Conservation (phyloP, 371 early-diverging fungal genomes). For the Rhizopus delemar region DNA sequence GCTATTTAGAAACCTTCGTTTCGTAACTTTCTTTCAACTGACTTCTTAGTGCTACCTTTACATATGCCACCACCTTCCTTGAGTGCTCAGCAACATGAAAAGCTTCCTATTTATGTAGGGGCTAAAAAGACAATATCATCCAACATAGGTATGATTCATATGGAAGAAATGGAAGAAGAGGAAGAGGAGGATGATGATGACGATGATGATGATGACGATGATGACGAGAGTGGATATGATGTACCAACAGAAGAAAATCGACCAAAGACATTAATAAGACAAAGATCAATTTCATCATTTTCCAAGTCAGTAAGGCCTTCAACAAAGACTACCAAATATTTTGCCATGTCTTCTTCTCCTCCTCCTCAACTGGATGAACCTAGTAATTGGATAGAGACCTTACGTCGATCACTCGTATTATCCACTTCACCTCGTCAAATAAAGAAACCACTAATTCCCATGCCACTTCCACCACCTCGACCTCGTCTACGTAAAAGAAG, state of each 20-base stretch:
- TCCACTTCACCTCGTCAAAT: constrained; percentile 16
- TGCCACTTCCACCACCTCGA: constrained; percentile 41
- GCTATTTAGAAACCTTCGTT: constrained; percentile 24
- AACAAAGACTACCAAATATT: constrained; percentile 36
- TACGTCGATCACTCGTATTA: constrained; percentile 28
- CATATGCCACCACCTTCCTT: constrained; percentile 55
- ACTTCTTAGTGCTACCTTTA: constrained; percentile 50
- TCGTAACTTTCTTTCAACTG: constrained; percentile 44
- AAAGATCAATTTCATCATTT: constrained; percentile 42
- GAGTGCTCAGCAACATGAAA: constrained; percentile 27
- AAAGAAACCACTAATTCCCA: constrained; percentile 36
- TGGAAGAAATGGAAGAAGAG: constrained; percentile 22
- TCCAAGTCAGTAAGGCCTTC: constrained; percentile 26
- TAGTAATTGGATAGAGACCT: constrained; percentile 25
- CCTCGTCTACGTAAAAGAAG: constrained; percentile 37
- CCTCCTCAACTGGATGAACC: constrained; percentile 26
- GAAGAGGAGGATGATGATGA: constrained; percentile 29
- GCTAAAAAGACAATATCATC: constrained; percentile 3
- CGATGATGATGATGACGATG: constrained; percentile 25
- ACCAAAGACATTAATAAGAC: constrained; percentile 10
- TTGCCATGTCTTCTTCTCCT: constrained; percentile 44
- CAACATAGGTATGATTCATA: no score
- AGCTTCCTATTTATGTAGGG: constrained; percentile 1
- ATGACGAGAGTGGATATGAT: constrained; percentile 17
- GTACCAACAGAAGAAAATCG: constrained; percentile 1